These are phyloP conservation scores for Leccinum arenicola DNA, from an alignment of 768 basidiomycete species.

Conservation along the genomic window DNA sequence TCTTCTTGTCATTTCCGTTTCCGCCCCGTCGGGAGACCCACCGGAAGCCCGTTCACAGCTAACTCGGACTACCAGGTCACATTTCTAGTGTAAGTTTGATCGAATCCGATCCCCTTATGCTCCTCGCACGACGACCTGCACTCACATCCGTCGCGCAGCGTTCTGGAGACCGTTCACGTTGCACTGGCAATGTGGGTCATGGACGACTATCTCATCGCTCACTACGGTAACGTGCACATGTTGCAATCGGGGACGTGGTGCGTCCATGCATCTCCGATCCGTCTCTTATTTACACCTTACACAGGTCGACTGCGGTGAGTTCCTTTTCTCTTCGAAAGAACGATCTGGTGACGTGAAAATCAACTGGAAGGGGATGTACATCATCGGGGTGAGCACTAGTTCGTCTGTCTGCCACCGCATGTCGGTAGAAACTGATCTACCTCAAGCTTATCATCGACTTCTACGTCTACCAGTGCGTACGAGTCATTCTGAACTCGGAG, in stretches of 20 bases:
- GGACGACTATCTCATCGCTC: slow-evolving; percentile 23
- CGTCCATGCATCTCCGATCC: slow-evolving; percentile 1
- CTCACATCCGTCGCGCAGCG: slow-evolving; percentile 6
- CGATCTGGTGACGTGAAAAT: background rate
- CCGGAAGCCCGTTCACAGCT: background rate
- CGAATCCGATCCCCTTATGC: background rate
- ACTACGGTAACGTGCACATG: slow-evolving; percentile 12
- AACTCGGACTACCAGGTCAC: slow-evolving; percentile 19
- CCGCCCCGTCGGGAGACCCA: background rate
- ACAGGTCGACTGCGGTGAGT: slow-evolving; percentile 21
- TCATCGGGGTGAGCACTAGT: slow-evolving; percentile 20
- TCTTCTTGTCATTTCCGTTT: background rate
- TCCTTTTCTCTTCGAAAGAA: background rate
- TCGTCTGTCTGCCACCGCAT: background rate
- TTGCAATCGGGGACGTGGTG: slow-evolving; percentile 21
- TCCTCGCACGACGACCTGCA: background rate
- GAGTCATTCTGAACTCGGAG: background rate
- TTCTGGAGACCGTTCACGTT: slow-evolving; percentile 23
- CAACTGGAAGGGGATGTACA: slow-evolving; percentile 17
- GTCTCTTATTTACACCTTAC: background rate
- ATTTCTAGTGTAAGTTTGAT: slow-evolving; percentile 14
- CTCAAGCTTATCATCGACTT: slow-evolving; percentile 27
- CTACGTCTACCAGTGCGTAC: slow-evolving; percentile 24
- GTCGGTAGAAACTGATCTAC: slow-evolving; percentile 2
- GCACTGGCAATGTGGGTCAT: slow-evolving; percentile 22